Percentiles rank a stretch among this genome's conserved stretches.
Conservation (phyloP, 306 rosid genomes). For the Malus sylvestris region DNA sequence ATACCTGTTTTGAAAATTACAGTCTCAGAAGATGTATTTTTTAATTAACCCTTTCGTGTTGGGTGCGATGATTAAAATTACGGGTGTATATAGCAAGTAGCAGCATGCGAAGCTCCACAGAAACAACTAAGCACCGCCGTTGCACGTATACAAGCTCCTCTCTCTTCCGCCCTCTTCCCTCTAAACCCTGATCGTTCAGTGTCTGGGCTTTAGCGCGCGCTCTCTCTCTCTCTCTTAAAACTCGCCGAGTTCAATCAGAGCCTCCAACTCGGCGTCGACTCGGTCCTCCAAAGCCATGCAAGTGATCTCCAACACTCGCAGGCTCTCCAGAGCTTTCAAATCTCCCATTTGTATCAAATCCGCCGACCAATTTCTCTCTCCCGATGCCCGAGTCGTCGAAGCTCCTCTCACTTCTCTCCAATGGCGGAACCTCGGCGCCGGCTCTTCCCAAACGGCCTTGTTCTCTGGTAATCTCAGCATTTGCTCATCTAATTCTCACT, state of each 20-base stretch:
- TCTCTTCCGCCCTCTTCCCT: not conserved
- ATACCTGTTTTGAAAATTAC: too few species aligned
- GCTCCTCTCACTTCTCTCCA: conserved; percentile 18
- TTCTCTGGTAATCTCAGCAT: conserved; percentile 29
- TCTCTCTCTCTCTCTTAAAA: conserved; percentile 5
- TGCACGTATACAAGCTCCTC: not conserved
- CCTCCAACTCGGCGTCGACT: conserved; percentile 16
- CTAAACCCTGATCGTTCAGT: conserved; percentile 38
- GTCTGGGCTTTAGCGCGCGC: not conserved
- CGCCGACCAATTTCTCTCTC: conserved; percentile 30
- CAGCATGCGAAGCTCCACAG: conserved; percentile 19
- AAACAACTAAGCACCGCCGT: conserved; percentile 8
- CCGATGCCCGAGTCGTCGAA: conserved; percentile 25
- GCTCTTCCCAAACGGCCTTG: conserved; percentile 11
- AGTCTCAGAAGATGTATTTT: too few species aligned
- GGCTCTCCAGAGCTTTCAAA: conserved; percentile 43
- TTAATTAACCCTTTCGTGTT: not conserved
- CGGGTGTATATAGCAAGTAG: not conserved
- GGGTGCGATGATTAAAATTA: not conserved
- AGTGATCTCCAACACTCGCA: conserved; percentile 45
- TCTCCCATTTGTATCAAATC: conserved; percentile 31
- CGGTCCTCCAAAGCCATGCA: conserved; percentile 48
- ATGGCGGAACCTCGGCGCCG: conserved; percentile 23
- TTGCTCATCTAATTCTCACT: not conserved
- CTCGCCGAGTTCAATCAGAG: conserved; percentile 37